phyloP scores from a whole-genome alignment of 768 basidiomycete genomes.

The Epithele typhae region DNA sequence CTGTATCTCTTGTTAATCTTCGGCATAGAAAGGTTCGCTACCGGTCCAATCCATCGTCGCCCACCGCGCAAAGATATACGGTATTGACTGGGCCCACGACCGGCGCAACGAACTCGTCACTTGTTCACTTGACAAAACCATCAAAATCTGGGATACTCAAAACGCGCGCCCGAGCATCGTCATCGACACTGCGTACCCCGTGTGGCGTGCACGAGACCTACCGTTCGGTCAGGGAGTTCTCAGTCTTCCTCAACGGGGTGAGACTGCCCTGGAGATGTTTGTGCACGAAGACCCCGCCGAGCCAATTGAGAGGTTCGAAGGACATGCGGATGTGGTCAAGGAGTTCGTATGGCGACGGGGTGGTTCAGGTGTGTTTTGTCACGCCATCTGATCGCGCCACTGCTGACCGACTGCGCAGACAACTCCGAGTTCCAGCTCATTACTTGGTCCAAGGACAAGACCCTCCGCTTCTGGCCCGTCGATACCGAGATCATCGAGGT shows the following conservation, averaged over 20 bases:
- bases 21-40: constrained; percentile 78
- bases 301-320: constrained; percentile 76
- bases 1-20: neutral
- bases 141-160: constrained; percentile 80
- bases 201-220: constrained; percentile 90
- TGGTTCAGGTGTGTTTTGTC: constrained; percentile 39
- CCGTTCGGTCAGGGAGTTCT: constrained; percentile 91
- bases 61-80: constrained; percentile 91
- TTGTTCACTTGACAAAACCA: constrained; percentile 90
- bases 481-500: constrained; percentile 67
- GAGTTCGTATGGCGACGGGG: constrained; percentile 95
- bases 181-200: constrained; percentile 80
- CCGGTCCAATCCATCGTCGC: constrained; percentile 72
- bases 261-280: constrained; percentile 84
- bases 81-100: constrained; percentile 91
- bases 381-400: neutral
- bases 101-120: constrained; percentile 79
- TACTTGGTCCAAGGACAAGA: constrained; percentile 88
- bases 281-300: constrained; percentile 36
- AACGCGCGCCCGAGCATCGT: constrained; percentile 11
- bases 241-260: constrained; percentile 84
- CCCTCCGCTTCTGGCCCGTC: constrained; percentile 88
- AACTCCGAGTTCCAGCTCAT: constrained; percentile 57
- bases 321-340: constrained; percentile 91
- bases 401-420: constrained; percentile 19